Conservation (phyloP, 345 rosid genomes). For the Brassica incana region DNA sequence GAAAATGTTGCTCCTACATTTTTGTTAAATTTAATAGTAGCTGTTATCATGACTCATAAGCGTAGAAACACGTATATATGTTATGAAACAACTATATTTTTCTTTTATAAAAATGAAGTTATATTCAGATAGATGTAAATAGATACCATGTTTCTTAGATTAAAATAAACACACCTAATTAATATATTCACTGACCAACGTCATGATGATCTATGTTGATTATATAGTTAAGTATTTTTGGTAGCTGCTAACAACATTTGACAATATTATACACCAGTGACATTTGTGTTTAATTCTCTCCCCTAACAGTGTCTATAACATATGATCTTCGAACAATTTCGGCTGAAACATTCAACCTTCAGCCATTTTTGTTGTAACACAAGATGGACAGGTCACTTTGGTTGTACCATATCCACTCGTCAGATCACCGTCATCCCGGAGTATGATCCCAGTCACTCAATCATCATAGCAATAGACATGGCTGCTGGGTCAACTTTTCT, state of each 20-base stretch:
- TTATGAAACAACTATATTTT: not conserved
- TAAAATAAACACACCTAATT: not conserved
- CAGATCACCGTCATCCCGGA: not conserved
- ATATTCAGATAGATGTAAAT: not conserved
- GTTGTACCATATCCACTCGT: not conserved
- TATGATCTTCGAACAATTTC: not conserved
- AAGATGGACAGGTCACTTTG: not conserved
- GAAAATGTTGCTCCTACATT: not conserved
- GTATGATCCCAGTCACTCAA: not conserved
- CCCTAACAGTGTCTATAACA: not conserved
- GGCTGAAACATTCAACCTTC: not conserved
- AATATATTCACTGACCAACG: not conserved
- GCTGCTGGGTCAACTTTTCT: not conserved
- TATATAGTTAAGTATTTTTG: not conserved
- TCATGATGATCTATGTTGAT: not conserved
- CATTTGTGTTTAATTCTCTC: not conserved
- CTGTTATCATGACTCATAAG: not conserved
- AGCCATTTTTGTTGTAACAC: not conserved
- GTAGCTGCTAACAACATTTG: not conserved
- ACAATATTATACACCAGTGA: too few species aligned
- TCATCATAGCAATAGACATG: not conserved
- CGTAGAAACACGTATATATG: not conserved
- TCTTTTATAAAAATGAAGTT: not conserved
- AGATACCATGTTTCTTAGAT: not conserved
- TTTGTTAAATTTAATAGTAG: not conserved